Conservation (phyloP, 768 basidiomycete species). For the Xerocomellus amylosporus region DNA sequence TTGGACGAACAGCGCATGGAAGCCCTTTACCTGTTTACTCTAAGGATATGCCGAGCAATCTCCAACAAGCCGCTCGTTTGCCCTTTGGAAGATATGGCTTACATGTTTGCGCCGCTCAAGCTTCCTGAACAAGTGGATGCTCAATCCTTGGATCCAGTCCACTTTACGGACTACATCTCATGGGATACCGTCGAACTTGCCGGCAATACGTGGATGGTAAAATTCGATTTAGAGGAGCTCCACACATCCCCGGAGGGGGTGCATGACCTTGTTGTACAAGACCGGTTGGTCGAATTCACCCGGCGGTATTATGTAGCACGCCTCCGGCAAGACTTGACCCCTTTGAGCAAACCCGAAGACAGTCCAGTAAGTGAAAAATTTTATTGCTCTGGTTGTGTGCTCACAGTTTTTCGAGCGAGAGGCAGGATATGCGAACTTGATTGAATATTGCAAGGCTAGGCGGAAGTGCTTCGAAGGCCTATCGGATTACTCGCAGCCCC, state of each 20-base stretch:
- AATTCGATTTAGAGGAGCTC: conserved; percentile 42
- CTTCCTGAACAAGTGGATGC: conserved; percentile 29
- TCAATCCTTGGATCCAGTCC: conserved; percentile 18
- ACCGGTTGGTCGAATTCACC: conserved; percentile 74
- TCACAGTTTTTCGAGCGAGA: conserved; percentile 49
- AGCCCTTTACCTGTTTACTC: conserved; percentile 57
- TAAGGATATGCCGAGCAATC: conserved; percentile 58
- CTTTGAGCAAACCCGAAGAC: conserved; percentile 66
- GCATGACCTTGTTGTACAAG: conserved; percentile 68
- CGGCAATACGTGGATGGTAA: conserved; percentile 49
- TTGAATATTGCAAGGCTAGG: conserved; percentile 64
- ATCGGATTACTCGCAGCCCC: conserved; percentile 60
- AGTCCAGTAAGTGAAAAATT: conserved; percentile 49
- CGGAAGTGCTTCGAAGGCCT: conserved; percentile 63
- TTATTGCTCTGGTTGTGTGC: background rate
- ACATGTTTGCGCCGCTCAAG: conserved; percentile 64
- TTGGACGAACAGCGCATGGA: conserved; percentile 46
- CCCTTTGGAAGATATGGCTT: conserved; percentile 51
- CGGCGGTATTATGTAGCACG: conserved; percentile 58
- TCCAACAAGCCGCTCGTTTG: conserved; percentile 70
- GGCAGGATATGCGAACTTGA: conserved; percentile 52
- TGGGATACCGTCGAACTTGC: conserved; percentile 63
- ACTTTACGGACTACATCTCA: conserved; percentile 47
- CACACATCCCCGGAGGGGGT: conserved; percentile 36
- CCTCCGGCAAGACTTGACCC: conserved; percentile 66